Base-by-base conservation (phyloP, 805 yeast species). In the Pichia kluyveri region DNA sequence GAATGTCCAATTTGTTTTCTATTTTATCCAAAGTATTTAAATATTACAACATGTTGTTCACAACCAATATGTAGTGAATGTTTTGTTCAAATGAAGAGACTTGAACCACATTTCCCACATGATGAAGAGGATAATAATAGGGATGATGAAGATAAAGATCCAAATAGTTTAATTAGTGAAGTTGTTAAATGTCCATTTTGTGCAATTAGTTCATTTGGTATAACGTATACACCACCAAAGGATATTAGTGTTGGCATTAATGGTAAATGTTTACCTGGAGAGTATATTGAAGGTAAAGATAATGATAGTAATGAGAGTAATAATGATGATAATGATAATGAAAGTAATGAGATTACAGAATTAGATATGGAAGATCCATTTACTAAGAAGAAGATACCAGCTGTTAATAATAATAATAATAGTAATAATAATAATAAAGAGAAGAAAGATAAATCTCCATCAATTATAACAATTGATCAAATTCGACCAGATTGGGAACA, bases 1-100 rank as follows among this genome's bases (percentile, higher is more conserved):
- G 99, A 93, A 59, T 91, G 99, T 62, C 98, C 99, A 10, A 91
- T 91, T 54, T 91, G 99, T 61, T 91, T 91, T 62, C 72, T 93
- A 10, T 86, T 76, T 60, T 89, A 83, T 65, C 97, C 98, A 1
- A 72, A 76, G 28, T 77, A 79, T 56, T 65, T 90, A 52, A 93
- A 93, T 67, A 64, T 75, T 46, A 83, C 96, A 9, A 73, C 95
- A 41, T 91, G 99, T 65, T 91, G 99, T 63, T 76, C 77, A 44
- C 98, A 91, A 63, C 90, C 95, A 1, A 89, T 91, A 19, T 93
- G 99, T 67, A 77, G 96, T 2, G 98, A 91, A 66, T 91, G 99
- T 62, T 93, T 91, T 75, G 97, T 91, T 11, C 97, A 91, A 65
- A 89, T 91, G 62, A 88, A 86, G 63, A 75, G 99, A 45, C 69